Evolutionary conservation across 805 yeast species (phyloP).

Genomic region (Candida coquimbonensis): DNA sequence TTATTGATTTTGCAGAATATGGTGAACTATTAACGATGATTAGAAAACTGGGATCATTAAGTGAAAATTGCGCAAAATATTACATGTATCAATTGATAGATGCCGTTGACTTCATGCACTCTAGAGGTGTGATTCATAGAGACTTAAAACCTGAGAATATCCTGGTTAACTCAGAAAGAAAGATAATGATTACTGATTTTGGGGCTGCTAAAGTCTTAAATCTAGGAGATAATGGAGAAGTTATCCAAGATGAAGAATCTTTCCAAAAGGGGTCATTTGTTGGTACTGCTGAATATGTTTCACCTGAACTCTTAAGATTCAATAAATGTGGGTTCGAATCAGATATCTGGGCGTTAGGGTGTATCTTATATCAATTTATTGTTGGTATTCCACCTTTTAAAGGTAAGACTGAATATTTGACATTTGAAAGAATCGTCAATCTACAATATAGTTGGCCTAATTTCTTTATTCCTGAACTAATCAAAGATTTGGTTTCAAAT

Average conservation of each 20-base stretch:
- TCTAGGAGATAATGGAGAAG: slow-evolving; percentile 21
- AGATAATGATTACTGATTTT: slow-evolving; percentile 89
- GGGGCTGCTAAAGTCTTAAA: slow-evolving; percentile 90
- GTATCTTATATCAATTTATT: slow-evolving; percentile 89
- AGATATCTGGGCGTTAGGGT: slow-evolving; percentile 97
- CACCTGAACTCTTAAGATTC: slow-evolving; percentile 74
- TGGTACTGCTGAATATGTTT: slow-evolving; percentile 35
- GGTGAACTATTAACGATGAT: slow-evolving; percentile 87
- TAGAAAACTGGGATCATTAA: slow-evolving; percentile 68
- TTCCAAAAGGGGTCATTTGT: slow-evolving; percentile 61
- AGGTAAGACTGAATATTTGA: slow-evolving; percentile 73
- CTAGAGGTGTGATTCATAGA: slow-evolving; percentile 84
- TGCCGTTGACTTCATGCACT: slow-evolving; percentile 83
- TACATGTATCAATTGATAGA: slow-evolving; percentile 86
- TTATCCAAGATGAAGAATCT: slow-evolving; percentile 26
- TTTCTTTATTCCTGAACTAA: slow-evolving; percentile 51
- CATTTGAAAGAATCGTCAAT: slow-evolving; percentile 77
- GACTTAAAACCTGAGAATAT: slow-evolving; percentile 95
- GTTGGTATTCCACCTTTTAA: slow-evolving; percentile 88
- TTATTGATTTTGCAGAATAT: slow-evolving; percentile 87
- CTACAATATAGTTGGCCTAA: slow-evolving; percentile 68
- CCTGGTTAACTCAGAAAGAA: slow-evolving; percentile 75
- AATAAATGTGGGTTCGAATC: slow-evolving; percentile 82
- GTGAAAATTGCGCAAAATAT: slow-evolving; percentile 69
- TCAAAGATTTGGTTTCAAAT: slow-evolving; percentile 59